Conservation (phyloP, 371 early-diverging fungal species). For the Circinella umbellata region DNA sequence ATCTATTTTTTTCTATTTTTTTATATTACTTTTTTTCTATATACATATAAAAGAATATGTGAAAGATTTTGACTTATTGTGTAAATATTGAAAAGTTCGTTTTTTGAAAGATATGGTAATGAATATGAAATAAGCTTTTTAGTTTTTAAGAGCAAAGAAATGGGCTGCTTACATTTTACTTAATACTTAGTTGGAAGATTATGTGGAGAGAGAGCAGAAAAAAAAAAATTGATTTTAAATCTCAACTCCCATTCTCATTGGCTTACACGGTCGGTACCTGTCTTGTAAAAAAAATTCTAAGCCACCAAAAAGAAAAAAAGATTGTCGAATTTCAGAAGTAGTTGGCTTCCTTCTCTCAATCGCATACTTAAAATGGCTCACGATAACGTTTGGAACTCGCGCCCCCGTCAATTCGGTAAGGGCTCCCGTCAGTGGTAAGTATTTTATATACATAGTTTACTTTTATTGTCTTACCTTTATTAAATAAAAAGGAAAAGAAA, state of each 20-base stretch:
- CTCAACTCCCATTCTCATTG: too few relatives aligned
- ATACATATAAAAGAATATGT: background rate
- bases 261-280: background rate
- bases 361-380: slow-evolving; percentile 84
- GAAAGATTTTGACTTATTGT: too few relatives aligned
- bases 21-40: background rate
- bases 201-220: too few relatives aligned
- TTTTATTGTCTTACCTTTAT: background rate
- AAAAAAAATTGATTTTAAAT: too few relatives aligned
- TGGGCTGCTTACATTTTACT: too few relatives aligned
- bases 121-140: too few relatives aligned
- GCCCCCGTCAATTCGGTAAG: slow-evolving; percentile 97
- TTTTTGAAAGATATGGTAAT: too few relatives aligned
- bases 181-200: too few relatives aligned
- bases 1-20: background rate
- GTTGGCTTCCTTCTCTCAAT: slow-evolving; percentile 11
- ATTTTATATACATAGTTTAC: background rate
- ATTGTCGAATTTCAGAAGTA: background rate
- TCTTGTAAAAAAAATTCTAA: background rate
- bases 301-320: slow-evolving; percentile 9
- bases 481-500: too few relatives aligned
- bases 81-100: too few relatives aligned
- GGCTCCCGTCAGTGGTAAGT: slow-evolving; percentile 97
- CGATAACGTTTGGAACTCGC: slow-evolving; percentile 95
- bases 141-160: too few relatives aligned